These are phyloP conservation scores for Mycena latifolia DNA, from an alignment of 768 basidiomycete species.

Conservation along the genomic window DNA sequence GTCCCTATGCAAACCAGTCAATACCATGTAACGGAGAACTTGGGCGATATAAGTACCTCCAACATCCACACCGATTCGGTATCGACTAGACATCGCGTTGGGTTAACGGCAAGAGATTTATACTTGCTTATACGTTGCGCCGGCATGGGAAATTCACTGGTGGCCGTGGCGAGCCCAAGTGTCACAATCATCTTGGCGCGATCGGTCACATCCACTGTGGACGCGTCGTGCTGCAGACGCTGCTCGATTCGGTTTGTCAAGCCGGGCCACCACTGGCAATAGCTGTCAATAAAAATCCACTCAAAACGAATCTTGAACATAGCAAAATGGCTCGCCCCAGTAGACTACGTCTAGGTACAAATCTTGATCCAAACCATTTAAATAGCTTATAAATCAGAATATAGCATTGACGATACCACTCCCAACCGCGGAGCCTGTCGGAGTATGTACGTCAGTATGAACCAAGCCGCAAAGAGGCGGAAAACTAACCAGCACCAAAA, in stretches of 20 bases:
- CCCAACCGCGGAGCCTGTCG: slow-evolving; percentile 58
- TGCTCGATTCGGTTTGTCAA: no score
- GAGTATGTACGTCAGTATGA: slow-evolving; percentile 9
- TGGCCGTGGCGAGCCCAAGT: no score
- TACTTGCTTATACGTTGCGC: no score
- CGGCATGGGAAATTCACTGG: no score
- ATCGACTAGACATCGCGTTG: slow-evolving; percentile 18
- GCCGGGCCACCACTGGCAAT: no score
- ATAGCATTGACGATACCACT: slow-evolving; percentile 60
- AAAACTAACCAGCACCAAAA: slow-evolving; percentile 75
- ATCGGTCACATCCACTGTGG: no score
- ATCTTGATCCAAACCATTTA: not conserved
- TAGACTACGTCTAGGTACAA: not conserved
- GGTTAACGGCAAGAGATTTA: no score
- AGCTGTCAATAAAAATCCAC: no score
- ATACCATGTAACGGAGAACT: no score
- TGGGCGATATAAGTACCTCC: slow-evolving; percentile 37
- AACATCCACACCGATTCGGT: slow-evolving; percentile 50
- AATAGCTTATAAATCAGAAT: slow-evolving; percentile 47
- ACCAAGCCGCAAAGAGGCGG: slow-evolving; percentile 20
- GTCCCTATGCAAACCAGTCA: slow-evolving; percentile 44
- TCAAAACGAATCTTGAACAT: no score
- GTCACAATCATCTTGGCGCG: no score
- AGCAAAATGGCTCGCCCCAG: not conserved
- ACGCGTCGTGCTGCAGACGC: no score